These are phyloP conservation scores for Fonsecaea erecta DNA, from an alignment of 2,329 filamentous ascomycete species.

Conservation along the genomic window DNA sequence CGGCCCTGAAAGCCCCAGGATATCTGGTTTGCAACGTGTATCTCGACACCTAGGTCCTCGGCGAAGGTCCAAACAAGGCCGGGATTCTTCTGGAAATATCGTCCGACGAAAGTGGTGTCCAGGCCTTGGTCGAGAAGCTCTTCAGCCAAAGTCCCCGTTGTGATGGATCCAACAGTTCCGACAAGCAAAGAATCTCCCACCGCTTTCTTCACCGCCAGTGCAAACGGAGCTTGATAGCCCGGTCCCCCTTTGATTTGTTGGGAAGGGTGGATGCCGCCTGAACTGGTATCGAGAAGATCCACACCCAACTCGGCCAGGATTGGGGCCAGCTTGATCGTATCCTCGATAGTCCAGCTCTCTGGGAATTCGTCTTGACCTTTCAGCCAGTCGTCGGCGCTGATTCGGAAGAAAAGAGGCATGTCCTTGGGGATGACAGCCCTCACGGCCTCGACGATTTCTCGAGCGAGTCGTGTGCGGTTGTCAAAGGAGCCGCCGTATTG, in stretches of 20 bases:
- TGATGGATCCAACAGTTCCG: constrained; percentile 75
- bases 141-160: constrained; percentile 70
- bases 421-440: constrained; percentile 66
- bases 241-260: constrained; percentile 56
- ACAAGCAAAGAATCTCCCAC: constrained; percentile 74
- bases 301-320: constrained; percentile 74
- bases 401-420: constrained; percentile 74
- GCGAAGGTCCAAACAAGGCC: constrained; percentile 76
- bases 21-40: constrained; percentile 72
- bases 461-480: constrained; percentile 69
- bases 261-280: constrained; percentile 59
- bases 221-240: constrained; percentile 75
- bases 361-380: constrained; percentile 59
- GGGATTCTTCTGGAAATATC: constrained; percentile 80
- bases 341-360: constrained; percentile 70
- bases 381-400: constrained; percentile 78
- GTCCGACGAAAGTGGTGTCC: constrained; percentile 74
- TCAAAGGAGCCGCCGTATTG: constrained; percentile 57
- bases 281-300: constrained; percentile 82
- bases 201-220: constrained; percentile 71
- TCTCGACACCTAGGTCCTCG: constrained; percentile 70
- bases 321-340: constrained; percentile 67
- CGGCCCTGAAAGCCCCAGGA: constrained; percentile 33
- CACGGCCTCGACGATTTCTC: constrained; percentile 69
- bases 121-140: constrained; percentile 61